Evolutionary conservation across 129 eudicot species (phyloP).

Genomic region (Smallanthus sonchifolius): DNA sequence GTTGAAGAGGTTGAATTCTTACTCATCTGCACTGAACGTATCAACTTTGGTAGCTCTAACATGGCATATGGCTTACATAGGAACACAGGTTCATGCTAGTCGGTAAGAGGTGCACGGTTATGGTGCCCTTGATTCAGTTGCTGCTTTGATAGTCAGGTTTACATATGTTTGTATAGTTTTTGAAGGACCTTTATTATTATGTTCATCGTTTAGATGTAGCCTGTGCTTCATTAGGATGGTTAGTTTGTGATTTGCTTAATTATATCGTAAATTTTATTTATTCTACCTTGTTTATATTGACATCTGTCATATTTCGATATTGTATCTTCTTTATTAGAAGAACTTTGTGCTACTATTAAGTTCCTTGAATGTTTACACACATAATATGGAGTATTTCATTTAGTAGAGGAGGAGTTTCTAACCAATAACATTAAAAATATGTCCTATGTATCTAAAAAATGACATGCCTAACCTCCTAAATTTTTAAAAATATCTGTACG

Average conservation of each 20-base stretch:
- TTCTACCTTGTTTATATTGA: too few species aligned
- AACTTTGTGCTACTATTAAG: too few species aligned
- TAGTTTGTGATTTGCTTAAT: not conserved
- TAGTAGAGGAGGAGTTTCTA: too few species aligned
- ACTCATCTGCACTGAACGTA: conserved; percentile 56
- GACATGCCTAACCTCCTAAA: too few species aligned
- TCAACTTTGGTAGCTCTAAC: conserved; percentile 52
- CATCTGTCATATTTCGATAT: too few species aligned
- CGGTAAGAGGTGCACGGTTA: not conserved
- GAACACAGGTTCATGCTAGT: conserved; percentile 34
- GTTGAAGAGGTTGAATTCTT: conserved; percentile 53
- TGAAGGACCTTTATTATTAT: not conserved
- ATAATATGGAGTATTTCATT: too few species aligned
- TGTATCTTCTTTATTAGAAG: too few species aligned
- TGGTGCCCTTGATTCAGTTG: not conserved
- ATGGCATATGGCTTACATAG: conserved; percentile 65
- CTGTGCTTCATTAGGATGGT: not conserved
- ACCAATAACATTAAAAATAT: too few species aligned
- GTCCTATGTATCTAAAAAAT: too few species aligned
- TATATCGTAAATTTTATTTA: not conserved
- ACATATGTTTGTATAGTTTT: conserved; percentile 11
- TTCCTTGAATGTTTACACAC: too few species aligned
- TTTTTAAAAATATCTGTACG: too few species aligned
- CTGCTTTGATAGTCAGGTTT: not conserved
- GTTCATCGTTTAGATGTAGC: not conserved